Percentiles rank a stretch among this genome's conserved stretches.
phyloP scores from a whole-genome alignment of 352 stramenopile genomes.

The Halophytophthora batemanensis region DNA sequence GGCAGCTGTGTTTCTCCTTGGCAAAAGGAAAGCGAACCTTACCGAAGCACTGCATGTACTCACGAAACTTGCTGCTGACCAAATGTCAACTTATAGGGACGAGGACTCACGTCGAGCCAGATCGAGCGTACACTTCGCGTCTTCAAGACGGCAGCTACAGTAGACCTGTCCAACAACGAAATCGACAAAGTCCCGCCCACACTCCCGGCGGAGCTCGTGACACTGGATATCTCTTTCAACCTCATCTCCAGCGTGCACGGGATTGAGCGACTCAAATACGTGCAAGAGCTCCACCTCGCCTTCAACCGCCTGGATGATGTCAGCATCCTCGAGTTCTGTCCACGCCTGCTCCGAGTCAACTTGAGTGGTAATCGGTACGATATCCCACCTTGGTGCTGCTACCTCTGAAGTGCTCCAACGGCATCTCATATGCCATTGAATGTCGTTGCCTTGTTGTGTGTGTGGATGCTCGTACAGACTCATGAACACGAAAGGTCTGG shows the following conservation, averaged over 20 bases:
- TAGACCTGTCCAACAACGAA: slow-evolving; percentile 78
- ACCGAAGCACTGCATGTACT: too few relatives aligned
- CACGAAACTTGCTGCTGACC: slow-evolving; percentile 4
- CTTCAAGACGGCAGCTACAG: slow-evolving; percentile 55
- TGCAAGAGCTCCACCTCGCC: slow-evolving; percentile 67
- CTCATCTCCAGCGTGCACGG: slow-evolving; percentile 36
- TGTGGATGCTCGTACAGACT: slow-evolving; percentile 24
- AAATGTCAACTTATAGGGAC: slow-evolving; percentile 27
- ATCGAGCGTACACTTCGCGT: slow-evolving; percentile 64
- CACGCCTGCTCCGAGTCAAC: slow-evolving; percentile 53
- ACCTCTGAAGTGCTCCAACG: neutral
- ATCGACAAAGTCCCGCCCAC: slow-evolving; percentile 56
- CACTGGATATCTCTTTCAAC: slow-evolving; percentile 75
- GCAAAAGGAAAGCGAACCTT: neutral
- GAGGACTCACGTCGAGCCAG: slow-evolving; percentile 47
- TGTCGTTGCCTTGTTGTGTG: neutral
- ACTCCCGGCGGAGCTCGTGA: slow-evolving; percentile 41
- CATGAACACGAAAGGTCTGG: slow-evolving; percentile 59
- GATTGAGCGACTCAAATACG: slow-evolving; percentile 57
- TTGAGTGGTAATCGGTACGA: slow-evolving; percentile 66
- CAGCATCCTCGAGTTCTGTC: slow-evolving; percentile 63
- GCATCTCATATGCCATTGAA: neutral
- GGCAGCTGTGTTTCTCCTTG: neutral
- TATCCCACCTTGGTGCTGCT: neutral
- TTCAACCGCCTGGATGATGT: slow-evolving; percentile 66